phyloP scores from a whole-genome alignment of 805 yeast genomes.

The Ogataea minuta region DNA sequence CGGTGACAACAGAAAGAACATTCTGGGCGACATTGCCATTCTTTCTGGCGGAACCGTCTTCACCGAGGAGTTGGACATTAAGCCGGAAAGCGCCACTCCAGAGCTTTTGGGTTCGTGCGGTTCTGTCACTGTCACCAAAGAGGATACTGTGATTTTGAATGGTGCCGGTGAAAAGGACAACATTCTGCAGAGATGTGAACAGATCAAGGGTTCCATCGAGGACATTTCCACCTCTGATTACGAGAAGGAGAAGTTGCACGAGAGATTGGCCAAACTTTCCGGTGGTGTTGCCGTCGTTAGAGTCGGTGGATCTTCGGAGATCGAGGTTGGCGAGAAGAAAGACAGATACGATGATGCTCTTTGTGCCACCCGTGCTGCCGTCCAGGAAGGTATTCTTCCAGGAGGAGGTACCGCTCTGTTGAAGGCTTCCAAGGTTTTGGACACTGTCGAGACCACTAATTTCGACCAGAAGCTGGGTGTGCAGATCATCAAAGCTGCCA shows the following conservation, averaged over 20 bases:
- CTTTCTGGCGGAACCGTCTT: slow-evolving; percentile 89
- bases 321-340: slow-evolving; percentile 99
- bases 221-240: slow-evolving; percentile 79
- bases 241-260: slow-evolving; percentile 95
- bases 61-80: slow-evolving; percentile 92
- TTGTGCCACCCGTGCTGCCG: slow-evolving; percentile 98
- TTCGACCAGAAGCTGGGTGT: slow-evolving; percentile 97
- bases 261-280: slow-evolving; percentile 92
- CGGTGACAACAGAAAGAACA: slow-evolving; percentile 98
- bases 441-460: slow-evolving; percentile 70
- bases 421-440: slow-evolving; percentile 82
- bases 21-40: slow-evolving; percentile 91
- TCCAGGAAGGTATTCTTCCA: slow-evolving; percentile 96
- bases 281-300: slow-evolving; percentile 98
- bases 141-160: slow-evolving; percentile 89
- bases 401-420: slow-evolving; percentile 99
- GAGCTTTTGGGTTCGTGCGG: slow-evolving; percentile 92
- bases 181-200: slow-evolving; percentile 86
- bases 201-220: slow-evolving; percentile 78
- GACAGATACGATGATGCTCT: slow-evolving; percentile 98
- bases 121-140: slow-evolving; percentile 88
- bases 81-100: slow-evolving; percentile 90
- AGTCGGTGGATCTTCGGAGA: slow-evolving; percentile 96
- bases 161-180: slow-evolving; percentile 86
- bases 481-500: slow-evolving; percentile 86